Conservation (phyloP, 2,329 filamentous ascomycete species). For the Epichloe baconii region DNA sequence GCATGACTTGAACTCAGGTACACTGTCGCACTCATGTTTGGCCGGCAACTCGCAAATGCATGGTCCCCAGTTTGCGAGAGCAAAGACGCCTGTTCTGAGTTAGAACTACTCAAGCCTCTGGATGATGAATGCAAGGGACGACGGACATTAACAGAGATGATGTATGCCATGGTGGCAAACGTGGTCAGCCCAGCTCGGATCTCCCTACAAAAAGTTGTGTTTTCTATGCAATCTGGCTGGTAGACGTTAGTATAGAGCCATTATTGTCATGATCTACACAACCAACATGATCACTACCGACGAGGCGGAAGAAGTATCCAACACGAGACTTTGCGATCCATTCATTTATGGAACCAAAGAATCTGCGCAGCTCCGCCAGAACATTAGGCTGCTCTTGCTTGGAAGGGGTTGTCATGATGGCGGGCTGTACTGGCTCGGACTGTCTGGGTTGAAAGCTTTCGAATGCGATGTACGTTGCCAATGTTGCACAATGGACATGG, state of each 20-base stretch:
- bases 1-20: conserved; percentile 30
- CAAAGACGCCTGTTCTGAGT: conserved; percentile 46
- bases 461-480: neutral
- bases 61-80: conserved; percentile 65
- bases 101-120: neutral
- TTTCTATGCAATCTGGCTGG: conserved; percentile 53
- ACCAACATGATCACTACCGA: conserved; percentile 4
- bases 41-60: conserved; percentile 47
- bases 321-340: conserved; percentile 3
- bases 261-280: neutral
- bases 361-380: conserved; percentile 31
- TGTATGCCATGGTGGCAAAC: conserved; percentile 73
- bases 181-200: conserved; percentile 70
- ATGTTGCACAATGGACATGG: neutral
- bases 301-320: conserved; percentile 5
- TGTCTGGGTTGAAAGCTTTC: neutral
- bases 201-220: conserved; percentile 62
- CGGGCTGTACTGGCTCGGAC: neutral
- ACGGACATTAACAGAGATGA: conserved; percentile 58
- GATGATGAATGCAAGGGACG: neutral
- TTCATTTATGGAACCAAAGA: conserved; percentile 32
- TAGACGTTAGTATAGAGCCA: neutral
- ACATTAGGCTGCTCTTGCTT: conserved; percentile 1
- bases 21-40: conserved; percentile 34
- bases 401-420: conserved; percentile 1